Evolutionary conservation across 106 monocot species (phyloP), one percentile per base, ranked within the genome.

Genomic region (Dendrobium officinale): DNA sequence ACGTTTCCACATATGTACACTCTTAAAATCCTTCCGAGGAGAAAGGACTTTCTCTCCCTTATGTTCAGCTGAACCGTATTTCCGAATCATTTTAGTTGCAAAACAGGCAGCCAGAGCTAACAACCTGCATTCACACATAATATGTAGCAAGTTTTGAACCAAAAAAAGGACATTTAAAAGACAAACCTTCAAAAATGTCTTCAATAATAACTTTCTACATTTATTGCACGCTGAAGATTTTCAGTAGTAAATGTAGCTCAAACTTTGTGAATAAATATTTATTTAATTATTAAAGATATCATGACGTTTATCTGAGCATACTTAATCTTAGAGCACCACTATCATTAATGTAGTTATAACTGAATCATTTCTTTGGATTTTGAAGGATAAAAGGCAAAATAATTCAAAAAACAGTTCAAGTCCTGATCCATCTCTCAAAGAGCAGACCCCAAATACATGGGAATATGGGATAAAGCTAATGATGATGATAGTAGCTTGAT

Each of bases 71-170:
- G 89, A 72, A 40, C 91, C 95, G 90, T 99, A 99, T 89, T 77
- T 88, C 27, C 83, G 80, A 73, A 95, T 81, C 89, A 93, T 89
- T 88, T 93, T 99, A n/a, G 88, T 95, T 54, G 98, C 98, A 95
- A 95, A 99, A 78, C 89, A 83, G 48, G 95, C 85, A 91, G 98
- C 98, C 75, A 95, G 83, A 82, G 81, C 72, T 75, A 99, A 79
- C 75, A 92, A 83, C 86, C 98, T 99, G 85, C 47, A 85, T 76
- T 43, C 48, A 81, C 41, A 58, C 10, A 42, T 17, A 42, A 73
- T 13, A n/a, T 29, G 70, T 68, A 75, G 81, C 55, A 79, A 47
- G 24, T 75, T 42, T 81, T 40, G 67, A 61, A 68, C 20, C 20
- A 22, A 29, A 45, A 26, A 77, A 18, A 64, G 16, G 37, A 37